Base-by-base conservation (phyloP, 129 eudicot genomes). In the Logfia minima region DNA sequence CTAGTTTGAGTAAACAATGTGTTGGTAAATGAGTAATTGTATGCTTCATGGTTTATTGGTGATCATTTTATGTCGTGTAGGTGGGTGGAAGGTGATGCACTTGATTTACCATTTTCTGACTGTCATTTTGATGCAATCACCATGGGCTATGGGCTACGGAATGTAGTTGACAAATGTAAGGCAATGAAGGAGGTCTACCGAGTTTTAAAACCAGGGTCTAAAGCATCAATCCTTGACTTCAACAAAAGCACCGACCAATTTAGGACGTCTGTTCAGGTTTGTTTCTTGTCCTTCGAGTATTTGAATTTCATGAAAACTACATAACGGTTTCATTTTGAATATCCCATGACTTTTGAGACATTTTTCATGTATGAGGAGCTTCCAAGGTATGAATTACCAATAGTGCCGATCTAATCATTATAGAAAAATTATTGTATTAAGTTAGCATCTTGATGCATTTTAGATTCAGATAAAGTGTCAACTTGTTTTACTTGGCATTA, bases 21-120 rank as follows among this genome's bases (percentile, higher is more conserved):
- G 55, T 28, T 62, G 65, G 34, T 17, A 17, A 34, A 51, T 6
- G 22, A 43, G 53, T 56, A 68, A 16, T 28, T 34, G 32, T 37
- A 7, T 58, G 75, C 65, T 77, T 70, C 11, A 39, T 45, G 55
- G 66, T 41, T 55, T 75, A 22, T 8, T 19, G 75, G 60, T 75
- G 75, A 72, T 89, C 60, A 45, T 74, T 60, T 75, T 75, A 31
- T 81, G 56, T 14, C 39, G 23, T 59, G 16, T 80, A 94, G 98
- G 89, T 94, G 98, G 98, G 67, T 89, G 75, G 90, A 95, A 85
- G 99, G 99, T 28, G 86, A 91, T 88, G 96, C 99, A 29, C 88
- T 86, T 81, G 85, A 85, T 76, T 90, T 95, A 68, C 99, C 96
- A 64, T 95, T 91, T 87, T 71, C 89, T 21, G 87, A 87, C 71